Evolutionary conservation across 2,329 filamentous ascomycete genomes (phyloP), one percentile per base, ranked within the genome.

Genomic region (Pezicula carpinea): DNA sequence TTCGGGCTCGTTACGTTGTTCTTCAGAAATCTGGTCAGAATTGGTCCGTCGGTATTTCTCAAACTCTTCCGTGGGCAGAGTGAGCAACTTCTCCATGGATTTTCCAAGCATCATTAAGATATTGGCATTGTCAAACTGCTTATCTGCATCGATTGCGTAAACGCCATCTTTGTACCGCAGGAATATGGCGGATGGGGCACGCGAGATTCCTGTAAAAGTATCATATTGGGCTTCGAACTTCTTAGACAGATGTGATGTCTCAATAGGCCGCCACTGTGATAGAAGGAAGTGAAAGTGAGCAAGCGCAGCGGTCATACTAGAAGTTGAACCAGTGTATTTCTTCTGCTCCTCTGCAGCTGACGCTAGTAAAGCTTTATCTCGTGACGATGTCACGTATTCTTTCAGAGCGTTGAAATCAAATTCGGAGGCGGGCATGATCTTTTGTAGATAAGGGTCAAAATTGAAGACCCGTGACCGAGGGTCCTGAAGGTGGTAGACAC

Each of bases 81-180:
- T 97, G 22, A 99, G 75, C 23, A 97, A 77, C 67, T 97, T 96
- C 67, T 99, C 93, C 83, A 99, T 90, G 0, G 91, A 96, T 62
- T 95, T 93, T 13, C 93, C 93, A 14, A 99, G 77, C 75, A 92
- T 89, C 68, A 87, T 93, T 42, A 99, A 76, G 26, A 99, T 80
- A 55, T 89, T 97, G 26, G 87, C 85, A 6, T 72, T 77, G 59
- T 96, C 91, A 56, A 82, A 93, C 62, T 96, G 80, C 68, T 97
- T 99, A 67, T 99, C 93, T 0, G 91, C 89, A 64, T 99, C 93
- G 49, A 99, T 93, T 5, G 92, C 91, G 64, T 99, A 99, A 1
- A 83, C 79, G 1, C 91, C 92, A 60, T 96, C 79, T 54, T 87
- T 86, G 67, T 83, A 87, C 43, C 87, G 80, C 14, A 96, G 71